Conservation (phyloP, 1,284 basidiomycete genomes). For the Trichosporon sp. region DNA sequence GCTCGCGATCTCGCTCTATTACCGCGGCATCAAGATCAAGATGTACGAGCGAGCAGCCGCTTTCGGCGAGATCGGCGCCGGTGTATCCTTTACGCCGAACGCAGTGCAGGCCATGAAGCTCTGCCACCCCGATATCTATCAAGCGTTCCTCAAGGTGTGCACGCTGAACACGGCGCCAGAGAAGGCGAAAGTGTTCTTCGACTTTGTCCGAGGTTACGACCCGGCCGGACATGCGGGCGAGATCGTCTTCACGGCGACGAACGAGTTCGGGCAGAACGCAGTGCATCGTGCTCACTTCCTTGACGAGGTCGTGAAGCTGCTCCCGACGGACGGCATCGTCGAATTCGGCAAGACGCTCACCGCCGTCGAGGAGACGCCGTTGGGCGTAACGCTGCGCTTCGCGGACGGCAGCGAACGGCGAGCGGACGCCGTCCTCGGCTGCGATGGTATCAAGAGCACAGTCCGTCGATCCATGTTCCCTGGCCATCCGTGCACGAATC, state of each 20-base stretch:
- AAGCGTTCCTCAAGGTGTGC: slow-evolving; percentile 17
- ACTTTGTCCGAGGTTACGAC: slow-evolving; percentile 15
- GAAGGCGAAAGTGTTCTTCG: slow-evolving; percentile 14
- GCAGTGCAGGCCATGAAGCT: slow-evolving; percentile 17
- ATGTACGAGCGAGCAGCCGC: slow-evolving; percentile 20
- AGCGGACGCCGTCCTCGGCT: slow-evolving; percentile 13
- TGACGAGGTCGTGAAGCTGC: slow-evolving; percentile 20
- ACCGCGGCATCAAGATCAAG: slow-evolving; percentile 10
- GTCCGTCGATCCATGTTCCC: slow-evolving; percentile 11
- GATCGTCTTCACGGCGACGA: slow-evolving; percentile 9
- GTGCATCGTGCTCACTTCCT: slow-evolving; percentile 23
- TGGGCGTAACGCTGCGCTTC: slow-evolving; percentile 7
- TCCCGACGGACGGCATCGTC: slow-evolving; percentile 4
- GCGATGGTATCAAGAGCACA: slow-evolving; percentile 21
- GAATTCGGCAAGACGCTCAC: slow-evolving; percentile 16
- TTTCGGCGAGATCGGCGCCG: slow-evolving; percentile 24
- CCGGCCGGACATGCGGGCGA: neutral
- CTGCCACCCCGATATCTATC: slow-evolving; percentile 15
- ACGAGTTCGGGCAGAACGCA: slow-evolving; percentile 15
- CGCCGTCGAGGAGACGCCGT: neutral
- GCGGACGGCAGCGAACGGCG: slow-evolving; percentile 15
- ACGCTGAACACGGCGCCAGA: slow-evolving; percentile 13
- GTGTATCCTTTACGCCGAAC: slow-evolving; percentile 18
- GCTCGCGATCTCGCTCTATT: slow-evolving; percentile 16
- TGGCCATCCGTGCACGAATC: slow-evolving; percentile 10